These are phyloP conservation scores for Gonium pectorale DNA, from an alignment of 139 green algal species.

Conservation along the genomic window DNA sequence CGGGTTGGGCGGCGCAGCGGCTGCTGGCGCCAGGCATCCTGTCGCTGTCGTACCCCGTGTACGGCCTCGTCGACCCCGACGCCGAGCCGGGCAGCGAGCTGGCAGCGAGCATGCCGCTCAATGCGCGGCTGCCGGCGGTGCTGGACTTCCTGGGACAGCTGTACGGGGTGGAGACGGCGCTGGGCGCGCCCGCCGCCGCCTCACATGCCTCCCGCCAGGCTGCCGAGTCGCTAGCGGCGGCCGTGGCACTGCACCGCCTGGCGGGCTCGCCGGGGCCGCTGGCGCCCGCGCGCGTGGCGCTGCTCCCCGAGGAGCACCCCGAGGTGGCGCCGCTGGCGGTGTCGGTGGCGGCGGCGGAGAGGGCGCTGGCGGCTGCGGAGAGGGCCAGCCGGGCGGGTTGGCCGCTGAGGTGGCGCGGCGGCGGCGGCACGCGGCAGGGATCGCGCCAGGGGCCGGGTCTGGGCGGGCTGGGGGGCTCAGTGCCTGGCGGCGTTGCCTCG, in stretches of 20 bases:
- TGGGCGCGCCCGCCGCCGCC: slow-evolving; percentile 2
- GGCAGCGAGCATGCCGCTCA: slow-evolving; percentile 22
- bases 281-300: slow-evolving; percentile 13
- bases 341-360: slow-evolving; percentile 25
- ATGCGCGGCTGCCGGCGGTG: slow-evolving; percentile 28
- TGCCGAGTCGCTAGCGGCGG: slow-evolving; percentile 12
- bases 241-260: slow-evolving; percentile 29
- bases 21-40: slow-evolving; percentile 27
- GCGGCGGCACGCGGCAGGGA: background rate
- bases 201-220: background rate
- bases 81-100: slow-evolving; percentile 41
- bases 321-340: slow-evolving; percentile 24
- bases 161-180: slow-evolving; percentile 41
- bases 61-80: slow-evolving; percentile 34
- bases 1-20: slow-evolving; percentile 23
- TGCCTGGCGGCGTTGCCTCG: no score
- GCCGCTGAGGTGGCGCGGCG: no score
- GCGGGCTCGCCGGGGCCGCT: slow-evolving; percentile 26
- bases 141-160: slow-evolving; percentile 15
- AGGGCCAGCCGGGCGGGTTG: background rate
- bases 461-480: no score
- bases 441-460: background rate
- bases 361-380: background rate
- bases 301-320: slow-evolving; percentile 38
- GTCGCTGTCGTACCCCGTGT: slow-evolving; percentile 27